Base-by-base conservation (phyloP, 495 filamentous ascomycete species). In the Opeltia flavorubescens region DNA sequence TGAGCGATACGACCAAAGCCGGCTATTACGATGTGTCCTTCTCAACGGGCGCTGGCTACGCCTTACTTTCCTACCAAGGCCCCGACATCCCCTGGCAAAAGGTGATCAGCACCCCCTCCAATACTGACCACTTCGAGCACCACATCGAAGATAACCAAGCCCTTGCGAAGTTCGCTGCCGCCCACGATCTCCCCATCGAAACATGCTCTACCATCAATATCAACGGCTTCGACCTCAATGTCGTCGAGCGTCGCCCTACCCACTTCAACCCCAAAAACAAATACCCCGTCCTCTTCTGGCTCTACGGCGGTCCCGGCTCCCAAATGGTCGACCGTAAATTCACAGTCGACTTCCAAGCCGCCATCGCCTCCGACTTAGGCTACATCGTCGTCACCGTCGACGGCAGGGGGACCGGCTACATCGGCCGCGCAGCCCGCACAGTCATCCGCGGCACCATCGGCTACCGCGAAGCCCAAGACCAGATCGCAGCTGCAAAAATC, bases 311-410 rank as follows among this genome's bases (percentile, higher is more conserved):
- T 4, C 91, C 91, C 0, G 85, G 83, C 18, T 94, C 86, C 17
- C 91, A 98, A 59, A 74, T 69, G 0, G 91, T 98, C 1, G 66
- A 80, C 50, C 89, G 89, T 62, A 75, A 64, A 43, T 96, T 95
- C 62, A 63, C 56, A 1, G 78, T 96, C 38, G 86, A 95, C 58
- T 98, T 89, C 59, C 88, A 96, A 60, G 75, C 86, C 0, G 96
- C 91, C 59, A 63, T 95, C 38, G 86, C 91, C 26, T 84, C 84
- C 3, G 78, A 66, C 21, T 72, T 98, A 0, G 88, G 86, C n/a
- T 96, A 96, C 66, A 72, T 98, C 45, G 89, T 94, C 33, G 84
- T 98, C 27, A 96, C 93, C 0, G 81, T 98, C 17, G 91, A 98
- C 63, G 86, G 84, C 11, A 78, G 91, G 38, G 91, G 91, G 30